Evolutionary conservation across 225 moss, liverwort and hornwort genomes (phyloP).

Genomic region (Bryoerythrophyllum caledonicum): DNA sequence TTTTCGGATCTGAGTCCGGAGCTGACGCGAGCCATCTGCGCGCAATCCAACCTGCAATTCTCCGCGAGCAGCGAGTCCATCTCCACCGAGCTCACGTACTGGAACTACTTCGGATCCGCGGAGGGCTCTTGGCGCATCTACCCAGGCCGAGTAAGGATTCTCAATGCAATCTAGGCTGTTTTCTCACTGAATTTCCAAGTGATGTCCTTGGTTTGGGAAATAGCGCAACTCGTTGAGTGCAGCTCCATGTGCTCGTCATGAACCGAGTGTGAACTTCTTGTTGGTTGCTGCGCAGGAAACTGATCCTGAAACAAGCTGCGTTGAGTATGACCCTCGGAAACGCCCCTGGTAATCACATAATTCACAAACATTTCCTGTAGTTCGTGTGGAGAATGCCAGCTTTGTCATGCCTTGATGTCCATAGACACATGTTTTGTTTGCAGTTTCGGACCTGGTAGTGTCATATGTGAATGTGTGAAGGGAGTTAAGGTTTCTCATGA

Average conservation of each 20-base stretch:
- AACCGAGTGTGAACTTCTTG: no score
- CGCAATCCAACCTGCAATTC: conserved; percentile 57
- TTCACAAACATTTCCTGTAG: conserved; percentile 1
- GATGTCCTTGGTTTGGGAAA: no score
- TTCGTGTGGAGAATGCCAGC: no score
- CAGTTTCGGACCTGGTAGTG: conserved; percentile 16
- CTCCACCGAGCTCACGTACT: conserved; percentile 39
- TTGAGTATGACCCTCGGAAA: conserved; percentile 57
- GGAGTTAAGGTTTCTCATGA: no score
- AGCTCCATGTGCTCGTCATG: no score
- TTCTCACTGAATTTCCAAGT: no score
- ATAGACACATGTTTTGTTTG: no score
- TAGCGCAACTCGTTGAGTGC: no score
- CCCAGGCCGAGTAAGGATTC: conserved; percentile 43
- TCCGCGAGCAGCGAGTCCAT: conserved; percentile 53
- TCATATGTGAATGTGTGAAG: no score
- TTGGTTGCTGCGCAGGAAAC: conserved; percentile 24
- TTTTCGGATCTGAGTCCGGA: conserved; percentile 49
- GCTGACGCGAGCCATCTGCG: conserved; percentile 50
- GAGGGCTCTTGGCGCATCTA: conserved; percentile 58
- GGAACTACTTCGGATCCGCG: conserved; percentile 61
- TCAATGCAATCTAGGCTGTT: not conserved
- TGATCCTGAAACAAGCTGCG: conserved; percentile 44
- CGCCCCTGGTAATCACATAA: conserved; percentile 50
- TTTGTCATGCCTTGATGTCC: no score